phyloP scores from a whole-genome alignment of 2,329 filamentous ascomycete genomes.

The Fusarium lyarnte region DNA sequence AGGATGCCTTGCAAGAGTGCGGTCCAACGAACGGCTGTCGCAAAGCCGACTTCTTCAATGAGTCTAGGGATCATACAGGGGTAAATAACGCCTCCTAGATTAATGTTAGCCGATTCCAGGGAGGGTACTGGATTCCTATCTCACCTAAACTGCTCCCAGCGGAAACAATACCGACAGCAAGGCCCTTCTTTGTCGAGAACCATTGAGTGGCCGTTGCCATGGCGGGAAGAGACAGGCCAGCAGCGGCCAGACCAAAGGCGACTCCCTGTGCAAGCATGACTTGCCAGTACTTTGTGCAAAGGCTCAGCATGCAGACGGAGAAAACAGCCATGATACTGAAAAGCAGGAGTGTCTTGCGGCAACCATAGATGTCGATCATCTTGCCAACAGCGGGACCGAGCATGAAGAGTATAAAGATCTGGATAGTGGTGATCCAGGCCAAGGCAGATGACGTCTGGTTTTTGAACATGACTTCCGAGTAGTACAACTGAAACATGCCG shows the following conservation, averaged over 20 bases:
- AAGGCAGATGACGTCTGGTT: background rate
- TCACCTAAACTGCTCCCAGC: background rate
- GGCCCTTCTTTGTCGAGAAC: background rate
- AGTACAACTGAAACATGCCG: constrained; percentile 2
- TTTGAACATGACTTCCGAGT: background rate
- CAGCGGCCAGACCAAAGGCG: background rate
- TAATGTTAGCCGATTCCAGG: background rate
- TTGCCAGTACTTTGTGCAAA: background rate
- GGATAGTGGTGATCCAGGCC: background rate
- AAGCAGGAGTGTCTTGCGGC: background rate
- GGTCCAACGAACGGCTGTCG: background rate
- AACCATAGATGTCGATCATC: background rate
- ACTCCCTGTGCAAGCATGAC: background rate
- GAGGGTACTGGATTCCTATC: background rate
- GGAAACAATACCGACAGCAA: background rate
- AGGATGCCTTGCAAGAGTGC: background rate
- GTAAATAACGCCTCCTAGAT: background rate
- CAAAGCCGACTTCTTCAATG: background rate
- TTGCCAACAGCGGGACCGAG: background rate
- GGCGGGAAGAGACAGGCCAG: background rate
- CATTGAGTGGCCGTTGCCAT: background rate
- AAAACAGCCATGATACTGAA: background rate
- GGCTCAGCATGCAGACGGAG: background rate
- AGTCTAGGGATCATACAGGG: background rate
- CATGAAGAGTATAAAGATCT: background rate